Conservation (phyloP, 371 early-diverging fungal genomes). For the Sanchytrium tribonematis region DNA sequence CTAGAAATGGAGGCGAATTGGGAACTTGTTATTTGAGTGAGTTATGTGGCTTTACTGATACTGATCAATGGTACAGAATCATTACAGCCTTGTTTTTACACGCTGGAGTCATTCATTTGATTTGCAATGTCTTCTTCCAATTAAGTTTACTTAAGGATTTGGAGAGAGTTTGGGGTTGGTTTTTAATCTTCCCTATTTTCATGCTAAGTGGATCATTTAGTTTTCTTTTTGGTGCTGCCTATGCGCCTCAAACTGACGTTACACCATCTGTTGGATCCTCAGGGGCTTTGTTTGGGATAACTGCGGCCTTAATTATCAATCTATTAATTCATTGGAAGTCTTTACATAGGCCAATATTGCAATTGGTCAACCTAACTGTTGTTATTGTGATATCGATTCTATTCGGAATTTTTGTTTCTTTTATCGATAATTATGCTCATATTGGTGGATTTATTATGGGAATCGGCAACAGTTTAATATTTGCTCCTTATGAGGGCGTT, state of each 20-base stretch:
- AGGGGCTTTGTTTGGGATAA: slow-evolving; percentile 51
- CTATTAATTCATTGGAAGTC: slow-evolving; percentile 45
- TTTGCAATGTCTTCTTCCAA: slow-evolving; percentile 44
- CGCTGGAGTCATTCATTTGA: slow-evolving; percentile 45
- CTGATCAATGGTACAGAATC: slow-evolving; percentile 51
- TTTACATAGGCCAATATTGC: slow-evolving; percentile 28
- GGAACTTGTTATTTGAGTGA: neutral
- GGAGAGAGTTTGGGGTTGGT: slow-evolving; percentile 43
- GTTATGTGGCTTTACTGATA: slow-evolving; percentile 6
- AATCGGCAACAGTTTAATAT: neutral
- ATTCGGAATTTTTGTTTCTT: slow-evolving; percentile 28
- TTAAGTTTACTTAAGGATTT: slow-evolving; percentile 34
- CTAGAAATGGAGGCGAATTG: slow-evolving; percentile 5
- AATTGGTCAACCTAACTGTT: slow-evolving; percentile 34
- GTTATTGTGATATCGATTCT: slow-evolving; percentile 28
- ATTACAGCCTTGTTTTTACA: slow-evolving; percentile 57
- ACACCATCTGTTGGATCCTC: slow-evolving; percentile 46
- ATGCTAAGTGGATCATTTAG: slow-evolving; percentile 43
- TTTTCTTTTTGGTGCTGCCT: slow-evolving; percentile 39
- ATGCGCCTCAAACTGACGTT: slow-evolving; percentile 5
- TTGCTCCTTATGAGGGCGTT: neutral
- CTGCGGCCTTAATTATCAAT: slow-evolving; percentile 48
- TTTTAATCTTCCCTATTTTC: slow-evolving; percentile 39
- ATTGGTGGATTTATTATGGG: slow-evolving; percentile 26
- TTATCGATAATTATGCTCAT: slow-evolving; percentile 49